A percentile compares a stretch with the other conserved stretches of the same genome.
Evolutionary conservation across 2,329 filamentous ascomycete genomes (phyloP).

Genomic region (Blastomyces gilchristii): DNA sequence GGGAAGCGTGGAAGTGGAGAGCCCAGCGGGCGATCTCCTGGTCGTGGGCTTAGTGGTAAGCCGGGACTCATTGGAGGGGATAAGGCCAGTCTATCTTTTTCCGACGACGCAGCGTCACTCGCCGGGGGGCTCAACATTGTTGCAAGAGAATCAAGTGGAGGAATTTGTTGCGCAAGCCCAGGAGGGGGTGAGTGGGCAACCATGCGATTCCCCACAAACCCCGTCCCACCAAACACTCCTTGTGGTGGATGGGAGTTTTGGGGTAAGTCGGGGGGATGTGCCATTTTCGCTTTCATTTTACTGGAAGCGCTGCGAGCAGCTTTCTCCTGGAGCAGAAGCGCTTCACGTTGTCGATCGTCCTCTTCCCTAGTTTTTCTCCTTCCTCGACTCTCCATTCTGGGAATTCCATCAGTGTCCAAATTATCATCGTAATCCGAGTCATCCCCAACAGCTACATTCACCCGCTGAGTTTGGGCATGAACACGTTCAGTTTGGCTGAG

Average conservation of each 20-base stretch:
- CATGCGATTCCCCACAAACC: constrained; percentile 11
- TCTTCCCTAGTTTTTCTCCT: constrained; percentile 77
- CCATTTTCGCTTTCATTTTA: constrained; percentile 54
- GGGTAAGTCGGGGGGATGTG: constrained; percentile 35
- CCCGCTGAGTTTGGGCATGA: constrained; percentile 37
- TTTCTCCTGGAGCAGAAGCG: constrained; percentile 55
- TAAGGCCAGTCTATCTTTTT: constrained; percentile 32
- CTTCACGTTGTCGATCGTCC: constrained; percentile 68
- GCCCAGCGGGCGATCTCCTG: constrained; percentile 48
- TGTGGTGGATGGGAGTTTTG: constrained; percentile 16
- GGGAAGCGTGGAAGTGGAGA: constrained; percentile 50
- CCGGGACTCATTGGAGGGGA: constrained; percentile 51
- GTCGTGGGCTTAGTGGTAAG: constrained; percentile 52
- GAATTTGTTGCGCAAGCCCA: constrained; percentile 16
- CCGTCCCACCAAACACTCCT: constrained; percentile 27
- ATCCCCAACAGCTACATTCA: constrained; percentile 47
- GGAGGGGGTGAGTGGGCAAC: constrained; percentile 22
- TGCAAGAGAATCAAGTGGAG: constrained; percentile 23
- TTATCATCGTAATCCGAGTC: constrained; percentile 79
- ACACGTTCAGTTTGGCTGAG: constrained; percentile 43
- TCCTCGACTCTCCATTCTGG: constrained; percentile 50
- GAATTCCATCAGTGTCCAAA: constrained; percentile 56
- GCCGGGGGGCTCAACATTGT: constrained; percentile 24
- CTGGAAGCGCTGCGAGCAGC: constrained; percentile 63
- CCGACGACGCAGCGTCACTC: constrained; percentile 16